Conservation (phyloP, 2,329 filamentous ascomycete genomes). For the Thielaviopsis populi region DNA sequence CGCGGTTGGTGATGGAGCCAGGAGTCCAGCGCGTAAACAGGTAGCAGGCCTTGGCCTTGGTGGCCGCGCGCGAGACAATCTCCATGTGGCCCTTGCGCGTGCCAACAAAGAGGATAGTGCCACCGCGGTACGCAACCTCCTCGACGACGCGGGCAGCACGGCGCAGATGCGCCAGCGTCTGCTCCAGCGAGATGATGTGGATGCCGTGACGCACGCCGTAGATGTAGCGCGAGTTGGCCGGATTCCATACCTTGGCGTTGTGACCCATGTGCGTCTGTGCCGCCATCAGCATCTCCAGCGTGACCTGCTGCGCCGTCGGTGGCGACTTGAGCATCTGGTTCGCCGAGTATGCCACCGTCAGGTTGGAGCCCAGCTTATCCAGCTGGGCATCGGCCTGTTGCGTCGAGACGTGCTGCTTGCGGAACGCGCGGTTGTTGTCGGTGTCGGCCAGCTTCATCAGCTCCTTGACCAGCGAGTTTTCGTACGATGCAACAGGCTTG, state of each 20-base stretch:
- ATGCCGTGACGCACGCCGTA: conserved; percentile 76
- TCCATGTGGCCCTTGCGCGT: conserved; percentile 70
- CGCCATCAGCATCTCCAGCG: conserved; percentile 79
- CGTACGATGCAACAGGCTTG: conserved; percentile 14
- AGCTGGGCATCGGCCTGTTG: not conserved
- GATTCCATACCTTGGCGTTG: conserved; percentile 83
- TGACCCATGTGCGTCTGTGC: conserved; percentile 83
- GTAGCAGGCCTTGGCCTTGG: conserved; percentile 66
- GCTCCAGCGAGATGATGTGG: conserved; percentile 85
- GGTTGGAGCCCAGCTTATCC: conserved; percentile 27
- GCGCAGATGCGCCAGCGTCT: conserved; percentile 77
- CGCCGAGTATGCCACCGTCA: conserved; percentile 47
- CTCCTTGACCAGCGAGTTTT: conserved; percentile 15
- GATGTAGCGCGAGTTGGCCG: conserved; percentile 85
- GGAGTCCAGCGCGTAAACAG: conserved; percentile 88
- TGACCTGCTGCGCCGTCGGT: conserved; percentile 62
- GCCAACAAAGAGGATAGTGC: conserved; percentile 80
- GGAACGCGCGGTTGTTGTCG: conserved; percentile 9
- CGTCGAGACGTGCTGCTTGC: not conserved
- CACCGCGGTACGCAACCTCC: conserved; percentile 67
- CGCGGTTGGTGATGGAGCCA: conserved; percentile 80
- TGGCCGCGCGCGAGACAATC: conserved; percentile 65
- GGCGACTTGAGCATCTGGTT: conserved; percentile 54
- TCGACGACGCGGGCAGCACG: conserved; percentile 85
- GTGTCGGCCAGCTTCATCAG: conserved; percentile 13